A percentile compares a stretch with the other conserved stretches of the same genome.
Conservation (phyloP, 257 asterid species). For the Phtheirospermum japonicum region DNA sequence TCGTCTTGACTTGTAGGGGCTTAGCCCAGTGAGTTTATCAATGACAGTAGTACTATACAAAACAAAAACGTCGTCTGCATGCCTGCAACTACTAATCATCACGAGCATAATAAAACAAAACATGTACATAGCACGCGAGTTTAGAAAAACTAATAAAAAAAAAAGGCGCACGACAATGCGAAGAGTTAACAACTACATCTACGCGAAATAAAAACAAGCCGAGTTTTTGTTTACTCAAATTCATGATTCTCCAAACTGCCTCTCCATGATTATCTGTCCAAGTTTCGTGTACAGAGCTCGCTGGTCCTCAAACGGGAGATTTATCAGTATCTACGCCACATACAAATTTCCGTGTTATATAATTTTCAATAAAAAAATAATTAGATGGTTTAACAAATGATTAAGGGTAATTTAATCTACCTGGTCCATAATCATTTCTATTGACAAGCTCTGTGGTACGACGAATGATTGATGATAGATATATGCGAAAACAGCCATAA, state of each 20-base stretch:
- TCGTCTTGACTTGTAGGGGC: too few relatives aligned
- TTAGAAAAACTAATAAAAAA: too few relatives aligned
- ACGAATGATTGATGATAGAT: conserved; percentile 86
- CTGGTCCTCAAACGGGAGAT: conserved; percentile 79
- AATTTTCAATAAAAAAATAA: not conserved
- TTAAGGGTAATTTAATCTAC: conserved; percentile 28
- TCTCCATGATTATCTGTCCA: conserved; percentile 69
- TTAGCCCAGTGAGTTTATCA: too few relatives aligned
- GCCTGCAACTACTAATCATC: conserved; percentile 27
- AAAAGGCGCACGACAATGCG: not conserved
- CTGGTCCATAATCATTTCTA: conserved; percentile 87
- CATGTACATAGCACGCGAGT: conserved; percentile 30
- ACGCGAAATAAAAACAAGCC: too few relatives aligned
- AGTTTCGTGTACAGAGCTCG: conserved; percentile 53
- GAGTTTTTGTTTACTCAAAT: too few relatives aligned
- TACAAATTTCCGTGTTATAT: not conserved
- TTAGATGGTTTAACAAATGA: conserved; percentile 1
- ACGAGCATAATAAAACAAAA: not conserved
- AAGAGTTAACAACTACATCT: conserved; percentile 2
- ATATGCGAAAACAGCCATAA: conserved; percentile 90
- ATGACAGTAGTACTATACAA: conserved; percentile 31
- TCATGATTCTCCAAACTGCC: conserved; percentile 60
- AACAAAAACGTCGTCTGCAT: conserved; percentile 14
- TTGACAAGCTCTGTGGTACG: conserved; percentile 61
- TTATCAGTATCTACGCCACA: conserved; percentile 57